phyloP scores from a whole-genome alignment of 129 eudicot species.

The Escallonia rubra region DNA sequence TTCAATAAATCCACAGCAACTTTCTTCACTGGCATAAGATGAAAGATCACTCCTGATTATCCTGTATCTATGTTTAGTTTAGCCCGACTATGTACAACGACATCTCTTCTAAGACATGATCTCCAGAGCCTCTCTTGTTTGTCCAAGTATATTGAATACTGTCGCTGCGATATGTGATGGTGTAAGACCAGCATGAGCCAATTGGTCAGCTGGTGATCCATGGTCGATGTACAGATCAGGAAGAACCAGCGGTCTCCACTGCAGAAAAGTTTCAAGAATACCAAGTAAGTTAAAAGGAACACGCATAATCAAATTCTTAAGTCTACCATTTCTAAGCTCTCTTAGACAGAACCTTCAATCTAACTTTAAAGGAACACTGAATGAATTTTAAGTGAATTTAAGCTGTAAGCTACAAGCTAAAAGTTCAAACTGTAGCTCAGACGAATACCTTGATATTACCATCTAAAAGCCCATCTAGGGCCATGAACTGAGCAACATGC shows the following conservation, averaged over 20 bases:
- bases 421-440: background rate
- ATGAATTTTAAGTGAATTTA: no score
- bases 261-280: slow-evolving; percentile 18
- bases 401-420: background rate
- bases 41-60: background rate
- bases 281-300: background rate
- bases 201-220: slow-evolving; percentile 80
- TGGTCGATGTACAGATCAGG: slow-evolving; percentile 94
- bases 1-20: background rate
- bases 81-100: slow-evolving; percentile 13
- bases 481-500: slow-evolving; percentile 88
- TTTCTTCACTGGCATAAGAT: background rate
- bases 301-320: no score
- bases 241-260: slow-evolving; percentile 98
- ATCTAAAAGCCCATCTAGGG: slow-evolving; percentile 84
- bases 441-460: slow-evolving; percentile 67
- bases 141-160: slow-evolving; percentile 67
- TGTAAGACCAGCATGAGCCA: slow-evolving; percentile 79
- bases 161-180: slow-evolving; percentile 95
- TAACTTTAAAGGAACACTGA: no score
- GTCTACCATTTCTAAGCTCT: no score
- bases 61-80: background rate
- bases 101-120: slow-evolving; percentile 50
- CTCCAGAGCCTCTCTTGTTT: slow-evolving; percentile 89
- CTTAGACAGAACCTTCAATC: no score